Conservation (phyloP, 2,329 filamentous ascomycete species). For the Monilinia fructicola region DNA sequence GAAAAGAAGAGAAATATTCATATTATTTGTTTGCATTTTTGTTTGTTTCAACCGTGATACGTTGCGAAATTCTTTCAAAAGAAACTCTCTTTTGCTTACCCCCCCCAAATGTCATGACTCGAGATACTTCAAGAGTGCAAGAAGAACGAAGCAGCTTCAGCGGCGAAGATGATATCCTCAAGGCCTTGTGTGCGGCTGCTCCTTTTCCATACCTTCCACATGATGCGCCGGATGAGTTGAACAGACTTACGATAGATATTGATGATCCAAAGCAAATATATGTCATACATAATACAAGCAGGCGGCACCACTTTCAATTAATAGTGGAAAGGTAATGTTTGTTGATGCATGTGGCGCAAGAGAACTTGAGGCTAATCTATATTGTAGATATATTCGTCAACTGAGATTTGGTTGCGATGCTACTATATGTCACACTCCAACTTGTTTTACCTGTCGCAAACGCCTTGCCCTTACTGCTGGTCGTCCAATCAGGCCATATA, state of each 20-base stretch:
- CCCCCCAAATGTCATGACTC: constrained; percentile 50
- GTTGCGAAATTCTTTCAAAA: too few relatives aligned
- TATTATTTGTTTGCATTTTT: not conserved
- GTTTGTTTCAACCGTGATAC: constrained; percentile 12
- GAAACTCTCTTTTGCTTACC: not conserved
- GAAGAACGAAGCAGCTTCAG: constrained; percentile 29
- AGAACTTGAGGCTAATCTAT: constrained; percentile 22
- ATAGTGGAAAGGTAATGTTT: constrained; percentile 60
- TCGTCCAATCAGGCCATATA: constrained; percentile 74
- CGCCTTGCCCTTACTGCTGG: constrained; percentile 61
- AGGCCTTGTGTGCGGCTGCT: constrained; percentile 61
- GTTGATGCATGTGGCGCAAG: not conserved
- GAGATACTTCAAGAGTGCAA: constrained; percentile 42
- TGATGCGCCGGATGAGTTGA: constrained; percentile 60
- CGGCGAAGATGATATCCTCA: constrained; percentile 45
- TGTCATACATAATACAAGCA: constrained; percentile 58
- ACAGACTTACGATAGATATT: constrained; percentile 55
- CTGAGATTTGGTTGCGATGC: constrained; percentile 78
- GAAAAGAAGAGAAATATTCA: not conserved
- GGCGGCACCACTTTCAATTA: constrained; percentile 63
- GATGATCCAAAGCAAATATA: constrained; percentile 63
- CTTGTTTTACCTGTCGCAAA: constrained; percentile 77
- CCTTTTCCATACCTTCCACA: constrained; percentile 58
- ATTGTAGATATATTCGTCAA: constrained; percentile 71
- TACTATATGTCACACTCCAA: constrained; percentile 67